Evolutionary conservation across 768 basidiomycete species (phyloP).

Genomic region (Leccinum fibrillosum): DNA sequence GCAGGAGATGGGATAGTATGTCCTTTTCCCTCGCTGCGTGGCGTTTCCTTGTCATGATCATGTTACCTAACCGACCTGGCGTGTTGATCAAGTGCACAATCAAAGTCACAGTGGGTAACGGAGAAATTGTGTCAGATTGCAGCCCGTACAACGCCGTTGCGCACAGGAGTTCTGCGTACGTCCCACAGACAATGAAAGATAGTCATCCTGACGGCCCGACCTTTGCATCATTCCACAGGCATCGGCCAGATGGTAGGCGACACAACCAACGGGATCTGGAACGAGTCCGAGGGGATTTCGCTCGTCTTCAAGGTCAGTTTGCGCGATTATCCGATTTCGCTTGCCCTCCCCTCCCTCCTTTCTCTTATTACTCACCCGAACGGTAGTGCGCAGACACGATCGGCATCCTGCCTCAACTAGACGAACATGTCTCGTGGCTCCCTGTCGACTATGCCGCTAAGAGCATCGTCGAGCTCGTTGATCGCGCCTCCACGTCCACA

Average conservation of each 20-base stretch:
- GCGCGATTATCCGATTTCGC: neutral
- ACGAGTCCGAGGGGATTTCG: constrained; percentile 43
- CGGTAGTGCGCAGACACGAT: constrained; percentile 39
- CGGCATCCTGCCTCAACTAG: constrained; percentile 30
- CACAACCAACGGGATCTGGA: constrained; percentile 47
- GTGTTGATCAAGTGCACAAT: constrained; percentile 19
- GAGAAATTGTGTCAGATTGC: constrained; percentile 51
- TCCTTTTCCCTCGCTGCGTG: constrained; percentile 4
- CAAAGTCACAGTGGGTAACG: constrained; percentile 54
- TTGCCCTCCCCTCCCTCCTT: neutral
- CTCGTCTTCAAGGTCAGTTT: constrained; percentile 29
- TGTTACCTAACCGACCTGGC: neutral
- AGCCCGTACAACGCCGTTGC: constrained; percentile 24
- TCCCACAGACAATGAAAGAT: neutral
- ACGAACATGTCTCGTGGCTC: constrained; percentile 43
- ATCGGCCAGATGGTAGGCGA: constrained; percentile 61
- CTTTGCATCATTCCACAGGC: constrained; percentile 31
- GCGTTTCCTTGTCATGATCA: neutral
- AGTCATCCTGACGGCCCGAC: neutral
- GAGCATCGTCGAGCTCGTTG: constrained; percentile 41
- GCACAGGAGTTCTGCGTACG: constrained; percentile 21
- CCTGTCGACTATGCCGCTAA: constrained; percentile 51
- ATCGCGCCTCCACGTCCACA: constrained; percentile 16
- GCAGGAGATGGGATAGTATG: constrained; percentile 34
- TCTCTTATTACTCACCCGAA: neutral